Evolutionary conservation across 2,329 filamentous ascomycete genomes (phyloP).

Genomic region (Tricladium varicosporioides): DNA sequence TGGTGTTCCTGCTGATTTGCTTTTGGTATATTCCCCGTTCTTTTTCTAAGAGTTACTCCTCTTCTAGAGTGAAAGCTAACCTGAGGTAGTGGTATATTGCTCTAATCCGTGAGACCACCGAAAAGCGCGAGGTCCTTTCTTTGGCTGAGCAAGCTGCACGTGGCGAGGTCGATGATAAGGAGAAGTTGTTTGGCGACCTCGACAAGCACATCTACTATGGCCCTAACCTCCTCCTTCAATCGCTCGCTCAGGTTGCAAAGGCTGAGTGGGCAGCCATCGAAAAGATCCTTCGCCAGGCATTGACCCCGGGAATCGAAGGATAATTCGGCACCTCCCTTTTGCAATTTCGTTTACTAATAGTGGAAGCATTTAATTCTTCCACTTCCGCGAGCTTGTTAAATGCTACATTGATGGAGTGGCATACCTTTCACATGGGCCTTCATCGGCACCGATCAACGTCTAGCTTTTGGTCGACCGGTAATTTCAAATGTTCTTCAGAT

Average conservation of each 20-base stretch:
- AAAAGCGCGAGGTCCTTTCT: slow-evolving; percentile 38
- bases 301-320: slow-evolving; percentile 19
- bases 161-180: slow-evolving; percentile 7
- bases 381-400: too few species aligned
- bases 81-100: slow-evolving; percentile 53
- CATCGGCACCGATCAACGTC: neutral
- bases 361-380: too few species aligned
- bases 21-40: slow-evolving; percentile 46
- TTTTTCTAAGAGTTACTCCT: neutral
- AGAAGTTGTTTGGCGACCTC: slow-evolving; percentile 37
- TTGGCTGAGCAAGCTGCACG: slow-evolving; percentile 41
- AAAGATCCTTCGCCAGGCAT: slow-evolving; percentile 40
- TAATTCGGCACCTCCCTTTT: neutral
- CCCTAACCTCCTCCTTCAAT: slow-evolving; percentile 40
- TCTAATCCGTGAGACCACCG: slow-evolving; percentile 53
- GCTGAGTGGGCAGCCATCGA: slow-evolving; percentile 51
- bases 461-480: neutral
- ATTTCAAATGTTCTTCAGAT: neutral
- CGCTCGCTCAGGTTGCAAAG: slow-evolving; percentile 44
- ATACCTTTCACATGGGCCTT: too few species aligned
- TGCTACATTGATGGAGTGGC: too few species aligned
- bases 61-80: slow-evolving; percentile 5
- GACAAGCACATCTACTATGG: slow-evolving; percentile 49
- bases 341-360: neutral
- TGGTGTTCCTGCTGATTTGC: slow-evolving; percentile 47